Evolutionary conservation across 2,329 filamentous ascomycete species (phyloP).

Genomic region (Pyricularia sp.): DNA sequence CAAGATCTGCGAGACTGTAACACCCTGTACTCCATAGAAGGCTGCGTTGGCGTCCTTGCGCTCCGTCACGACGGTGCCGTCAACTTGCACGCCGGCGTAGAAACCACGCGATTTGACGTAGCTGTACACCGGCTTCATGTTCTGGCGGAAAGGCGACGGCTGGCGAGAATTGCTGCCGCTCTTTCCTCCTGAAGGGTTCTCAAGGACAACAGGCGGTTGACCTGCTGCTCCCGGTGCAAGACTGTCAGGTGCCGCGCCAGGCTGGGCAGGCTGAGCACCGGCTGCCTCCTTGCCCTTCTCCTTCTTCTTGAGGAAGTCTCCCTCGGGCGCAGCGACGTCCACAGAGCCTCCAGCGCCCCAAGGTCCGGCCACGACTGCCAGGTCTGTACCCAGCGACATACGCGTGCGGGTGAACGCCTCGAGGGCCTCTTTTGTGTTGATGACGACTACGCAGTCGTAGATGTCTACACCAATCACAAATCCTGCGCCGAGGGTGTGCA

Average conservation of each 20-base stretch:
- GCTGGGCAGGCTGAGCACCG: constrained; percentile 6
- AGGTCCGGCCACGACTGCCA: constrained; percentile 63
- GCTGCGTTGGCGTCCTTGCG: constrained; percentile 79
- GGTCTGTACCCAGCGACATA: constrained; percentile 68
- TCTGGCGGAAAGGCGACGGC: constrained; percentile 16
- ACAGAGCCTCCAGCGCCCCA: constrained; percentile 65
- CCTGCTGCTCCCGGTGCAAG: not conserved
- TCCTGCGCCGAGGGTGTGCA: constrained; percentile 71
- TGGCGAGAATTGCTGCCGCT: constrained; percentile 6
- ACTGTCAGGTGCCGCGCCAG: not conserved
- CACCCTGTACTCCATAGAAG: constrained; percentile 61
- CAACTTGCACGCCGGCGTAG: constrained; percentile 78
- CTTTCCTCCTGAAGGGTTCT: not conserved
- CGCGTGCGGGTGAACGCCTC: constrained; percentile 68
- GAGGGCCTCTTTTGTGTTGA: constrained; percentile 69
- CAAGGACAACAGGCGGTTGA: not conserved
- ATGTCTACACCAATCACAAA: constrained; percentile 79
- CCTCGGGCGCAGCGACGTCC: constrained; percentile 39
- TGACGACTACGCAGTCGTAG: constrained; percentile 81
- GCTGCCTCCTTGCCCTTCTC: constrained; percentile 52
- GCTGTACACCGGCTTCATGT: constrained; percentile 36
- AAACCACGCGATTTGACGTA: constrained; percentile 87
- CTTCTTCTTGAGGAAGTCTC: constrained; percentile 27
- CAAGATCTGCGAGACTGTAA: constrained; percentile 37
- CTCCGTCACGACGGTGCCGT: constrained; percentile 80